Evolutionary conservation across 106 monocot genomes (phyloP).

Genomic region (Platanthera guangdongensis): DNA sequence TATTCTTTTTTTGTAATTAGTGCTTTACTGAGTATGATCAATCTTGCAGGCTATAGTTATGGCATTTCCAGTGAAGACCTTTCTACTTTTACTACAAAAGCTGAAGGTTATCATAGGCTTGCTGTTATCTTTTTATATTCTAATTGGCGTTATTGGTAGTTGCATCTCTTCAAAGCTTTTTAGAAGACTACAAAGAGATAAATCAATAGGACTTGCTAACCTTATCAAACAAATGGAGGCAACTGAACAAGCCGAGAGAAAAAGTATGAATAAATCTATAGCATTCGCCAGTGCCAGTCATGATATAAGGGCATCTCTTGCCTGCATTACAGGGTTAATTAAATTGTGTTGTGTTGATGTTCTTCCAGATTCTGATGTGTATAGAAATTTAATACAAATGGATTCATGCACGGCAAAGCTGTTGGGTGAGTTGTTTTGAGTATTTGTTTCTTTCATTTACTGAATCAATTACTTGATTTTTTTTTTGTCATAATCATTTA

Average conservation of each 20-base stretch:
- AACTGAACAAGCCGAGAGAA: constrained; percentile 79
- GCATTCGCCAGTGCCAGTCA: constrained; percentile 82
- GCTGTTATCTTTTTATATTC: constrained; percentile 18
- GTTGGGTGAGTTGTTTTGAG: constrained; percentile 23
- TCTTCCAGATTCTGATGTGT: constrained; percentile 21
- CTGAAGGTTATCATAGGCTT: constrained; percentile 9
- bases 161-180: constrained; percentile 14
- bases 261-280: constrained; percentile 91
- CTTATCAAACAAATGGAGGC: constrained; percentile 73
- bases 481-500: background rate
- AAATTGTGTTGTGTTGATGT: constrained; percentile 36
- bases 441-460: background rate
- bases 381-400: constrained; percentile 54
- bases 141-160: constrained; percentile 14
- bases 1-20: background rate
- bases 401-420: constrained; percentile 47
- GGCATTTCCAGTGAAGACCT: constrained; percentile 3
- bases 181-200: constrained; percentile 16
- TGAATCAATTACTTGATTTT: background rate
- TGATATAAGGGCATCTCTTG: constrained; percentile 63
- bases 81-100: constrained; percentile 5
- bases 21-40: background rate
- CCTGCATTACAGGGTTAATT: constrained; percentile 50
- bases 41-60: constrained; percentile 23
- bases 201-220: constrained; percentile 20